These are phyloP conservation scores for Candolleomyces aberdarensis DNA, from an alignment of 768 basidiomycete species.

Conservation along the genomic window DNA sequence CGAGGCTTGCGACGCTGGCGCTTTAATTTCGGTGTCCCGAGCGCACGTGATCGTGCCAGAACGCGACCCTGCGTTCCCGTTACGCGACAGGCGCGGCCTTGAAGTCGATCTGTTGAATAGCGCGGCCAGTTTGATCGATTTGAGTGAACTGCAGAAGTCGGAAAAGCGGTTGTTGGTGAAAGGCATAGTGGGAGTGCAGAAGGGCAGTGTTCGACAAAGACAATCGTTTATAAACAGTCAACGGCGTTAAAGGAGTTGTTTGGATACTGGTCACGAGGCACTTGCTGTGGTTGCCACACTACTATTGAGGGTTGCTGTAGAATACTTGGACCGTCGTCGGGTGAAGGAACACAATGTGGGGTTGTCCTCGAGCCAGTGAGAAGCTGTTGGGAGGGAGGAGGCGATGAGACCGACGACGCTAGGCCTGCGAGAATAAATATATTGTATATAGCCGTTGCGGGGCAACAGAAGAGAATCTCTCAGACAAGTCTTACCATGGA, in stretches of 20 bases:
- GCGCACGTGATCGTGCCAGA: conserved; percentile 15
- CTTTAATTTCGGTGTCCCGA: conserved; percentile 4
- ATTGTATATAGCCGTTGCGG: no score
- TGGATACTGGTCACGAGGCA: no score
- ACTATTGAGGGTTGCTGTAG: no score
- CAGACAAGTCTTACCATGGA: no score
- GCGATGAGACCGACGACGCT: no score
- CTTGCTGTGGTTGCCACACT: no score
- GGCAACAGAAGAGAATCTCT: no score
- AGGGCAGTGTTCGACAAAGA: not conserved
- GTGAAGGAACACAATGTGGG: no score
- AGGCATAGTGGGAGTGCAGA: not conserved
- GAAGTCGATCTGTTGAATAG: not conserved
- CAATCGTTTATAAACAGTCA: not conserved
- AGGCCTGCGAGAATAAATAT: no score
- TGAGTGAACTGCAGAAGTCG: not conserved
- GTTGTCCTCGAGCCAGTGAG: no score
- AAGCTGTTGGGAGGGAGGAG: no score
- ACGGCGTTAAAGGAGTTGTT: not conserved
- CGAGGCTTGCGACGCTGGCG: not conserved
- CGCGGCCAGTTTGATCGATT: not conserved
- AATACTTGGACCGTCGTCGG: no score
- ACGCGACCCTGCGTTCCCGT: not conserved
- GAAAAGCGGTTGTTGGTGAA: not conserved
- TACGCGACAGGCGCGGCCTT: not conserved